Conservation (phyloP, 768 basidiomycete species). For the Candolleomyces aberdarensis region DNA sequence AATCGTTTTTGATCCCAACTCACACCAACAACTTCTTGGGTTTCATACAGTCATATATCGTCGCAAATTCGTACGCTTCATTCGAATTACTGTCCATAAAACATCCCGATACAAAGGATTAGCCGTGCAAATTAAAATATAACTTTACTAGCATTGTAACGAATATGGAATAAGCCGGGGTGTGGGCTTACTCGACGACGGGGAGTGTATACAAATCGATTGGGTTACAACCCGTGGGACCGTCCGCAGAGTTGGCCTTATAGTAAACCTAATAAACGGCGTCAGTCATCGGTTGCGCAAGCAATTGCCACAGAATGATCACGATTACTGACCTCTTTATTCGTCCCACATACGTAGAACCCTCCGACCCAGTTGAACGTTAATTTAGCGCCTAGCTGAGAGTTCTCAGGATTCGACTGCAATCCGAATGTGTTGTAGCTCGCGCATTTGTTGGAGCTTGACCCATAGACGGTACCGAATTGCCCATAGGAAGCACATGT, state of each 20-base stretch:
- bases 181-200: background rate
- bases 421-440: conserved; percentile 24
- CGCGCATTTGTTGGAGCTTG: conserved; percentile 30
- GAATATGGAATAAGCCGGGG: conserved; percentile 18
- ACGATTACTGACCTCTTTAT: conserved; percentile 22
- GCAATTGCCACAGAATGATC: background rate
- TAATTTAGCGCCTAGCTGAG: conserved; percentile 27
- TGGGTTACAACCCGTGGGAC: background rate
- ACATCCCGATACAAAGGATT: background rate
- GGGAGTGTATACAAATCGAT: background rate
- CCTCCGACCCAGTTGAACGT: conserved; percentile 25
- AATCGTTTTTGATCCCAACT: too few relatives aligned
- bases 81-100: too few relatives aligned
- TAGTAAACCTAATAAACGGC: background rate
- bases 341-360: conserved; percentile 27
- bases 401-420: conserved; percentile 25
- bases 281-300: background rate
- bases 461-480: conserved; percentile 22
- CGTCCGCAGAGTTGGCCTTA: background rate
- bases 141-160: background rate
- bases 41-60: too few relatives aligned
- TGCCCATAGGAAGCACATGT: conserved; percentile 25
- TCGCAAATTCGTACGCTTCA: too few relatives aligned
- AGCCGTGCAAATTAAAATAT: too few relatives aligned
- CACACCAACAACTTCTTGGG: too few relatives aligned